phyloP scores from a whole-genome alignment of 345 rosid genomes.

The Microcos paniculata region DNA sequence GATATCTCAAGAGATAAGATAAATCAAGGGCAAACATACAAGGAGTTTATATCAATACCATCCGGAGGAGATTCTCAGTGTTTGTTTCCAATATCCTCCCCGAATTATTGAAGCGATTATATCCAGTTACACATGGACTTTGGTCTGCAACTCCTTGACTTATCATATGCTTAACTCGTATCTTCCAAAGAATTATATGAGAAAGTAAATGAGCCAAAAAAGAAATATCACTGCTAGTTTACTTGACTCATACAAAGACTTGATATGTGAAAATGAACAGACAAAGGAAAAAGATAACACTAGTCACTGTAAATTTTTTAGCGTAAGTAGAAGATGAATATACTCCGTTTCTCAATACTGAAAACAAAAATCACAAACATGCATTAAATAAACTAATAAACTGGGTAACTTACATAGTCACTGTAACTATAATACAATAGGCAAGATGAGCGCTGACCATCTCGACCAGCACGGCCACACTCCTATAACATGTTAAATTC shows the following conservation, averaged over 20 bases:
- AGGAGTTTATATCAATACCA: conserved; percentile 46
- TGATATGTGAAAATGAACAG: not conserved
- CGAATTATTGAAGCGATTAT: conserved; percentile 57
- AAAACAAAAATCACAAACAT: conserved; percentile 14
- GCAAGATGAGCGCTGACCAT: conserved; percentile 90
- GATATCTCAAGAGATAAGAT: not conserved
- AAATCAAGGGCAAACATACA: conserved; percentile 5
- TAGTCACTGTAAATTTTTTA: not conserved
- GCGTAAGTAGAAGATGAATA: not conserved
- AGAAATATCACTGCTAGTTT: conserved; percentile 10
- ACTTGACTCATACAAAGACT: conserved; percentile 3
- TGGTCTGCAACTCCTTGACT: conserved; percentile 86
- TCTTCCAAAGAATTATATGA: conserved; percentile 42
- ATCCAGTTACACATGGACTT: conserved; percentile 58
- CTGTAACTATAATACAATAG: conserved; percentile 87
- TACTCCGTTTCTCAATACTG: not conserved
- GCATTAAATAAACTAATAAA: conserved; percentile 9
- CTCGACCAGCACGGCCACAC: conserved; percentile 99
- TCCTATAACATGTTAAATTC: conserved; percentile 49
- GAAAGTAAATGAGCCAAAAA: conserved; percentile 13
- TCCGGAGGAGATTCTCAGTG: conserved; percentile 82
- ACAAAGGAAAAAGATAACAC: not conserved
- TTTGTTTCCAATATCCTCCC: conserved; percentile 86
- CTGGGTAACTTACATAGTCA: conserved; percentile 76
- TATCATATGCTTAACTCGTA: conserved; percentile 94